These are phyloP conservation scores for Sugiyamaella novakii DNA, from an alignment of 1,139 yeast species.

Conservation along the genomic window DNA sequence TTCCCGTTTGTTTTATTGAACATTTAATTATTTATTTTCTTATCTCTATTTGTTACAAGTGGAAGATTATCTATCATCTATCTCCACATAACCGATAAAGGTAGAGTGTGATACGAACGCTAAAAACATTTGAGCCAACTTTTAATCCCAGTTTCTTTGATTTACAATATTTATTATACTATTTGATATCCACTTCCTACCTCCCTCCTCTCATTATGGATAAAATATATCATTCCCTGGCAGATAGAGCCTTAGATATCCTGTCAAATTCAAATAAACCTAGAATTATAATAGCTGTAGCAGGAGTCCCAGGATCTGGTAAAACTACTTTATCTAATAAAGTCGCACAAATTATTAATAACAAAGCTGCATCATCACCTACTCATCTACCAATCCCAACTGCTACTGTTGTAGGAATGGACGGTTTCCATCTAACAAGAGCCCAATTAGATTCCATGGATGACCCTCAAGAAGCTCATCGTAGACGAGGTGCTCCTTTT, in stretches of 20 bases:
- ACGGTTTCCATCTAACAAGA: conserved; percentile 81
- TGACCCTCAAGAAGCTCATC: conserved; percentile 59
- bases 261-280: conserved; percentile 42
- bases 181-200: no score
- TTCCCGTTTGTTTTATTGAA: no score
- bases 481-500: conserved; percentile 79
- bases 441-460: conserved; percentile 52
- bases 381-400: conserved; percentile 10
- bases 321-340: conserved; percentile 65
- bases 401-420: conserved; percentile 57
- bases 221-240: conserved; percentile 37
- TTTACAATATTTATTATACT: no score
- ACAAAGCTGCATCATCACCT: conserved; percentile 6
- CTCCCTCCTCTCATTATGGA: conserved; percentile 34
- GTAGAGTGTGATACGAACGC: no score
- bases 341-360: conserved; percentile 49
- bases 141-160: no score
- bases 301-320: conserved; percentile 85
- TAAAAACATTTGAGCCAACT: no score
- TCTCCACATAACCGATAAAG: no score
- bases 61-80: no score
- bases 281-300: conserved; percentile 58
- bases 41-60: no score
- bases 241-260: conserved; percentile 38
- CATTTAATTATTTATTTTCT: no score